A percentile compares a stretch with the other conserved stretches of the same genome.
These are phyloP conservation scores for Saururus chinensis DNA, from an alignment of 164 flowering plant species.

Conservation along the genomic window DNA sequence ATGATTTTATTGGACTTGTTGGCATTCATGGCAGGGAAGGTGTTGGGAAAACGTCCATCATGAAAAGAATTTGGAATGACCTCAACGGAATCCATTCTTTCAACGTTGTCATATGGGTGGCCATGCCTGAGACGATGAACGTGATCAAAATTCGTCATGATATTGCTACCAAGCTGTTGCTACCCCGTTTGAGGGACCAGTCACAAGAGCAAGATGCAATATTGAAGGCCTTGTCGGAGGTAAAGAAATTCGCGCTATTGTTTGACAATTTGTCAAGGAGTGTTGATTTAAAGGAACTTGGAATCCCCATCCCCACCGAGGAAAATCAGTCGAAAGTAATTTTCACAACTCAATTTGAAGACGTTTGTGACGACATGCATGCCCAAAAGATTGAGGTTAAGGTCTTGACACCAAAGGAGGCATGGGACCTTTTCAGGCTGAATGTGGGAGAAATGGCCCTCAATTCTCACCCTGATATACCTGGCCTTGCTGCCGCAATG, in stretches of 20 bases:
- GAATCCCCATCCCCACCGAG: slow-evolving; percentile 3
- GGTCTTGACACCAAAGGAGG: slow-evolving; percentile 1
- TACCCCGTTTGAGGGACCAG: not conserved
- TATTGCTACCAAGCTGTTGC: not conserved
- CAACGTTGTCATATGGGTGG: slow-evolving; percentile 10
- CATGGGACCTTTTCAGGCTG: slow-evolving; percentile 4
- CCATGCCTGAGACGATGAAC: slow-evolving; percentile 2
- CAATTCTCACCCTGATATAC: not conserved
- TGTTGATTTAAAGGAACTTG: not conserved
- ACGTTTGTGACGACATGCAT: slow-evolving; percentile 2
- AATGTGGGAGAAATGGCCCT: slow-evolving; percentile 3
- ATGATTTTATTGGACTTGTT: slow-evolving; percentile 6
- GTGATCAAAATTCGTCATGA: not conserved
- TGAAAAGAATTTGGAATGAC: slow-evolving; percentile 9
- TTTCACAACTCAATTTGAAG: slow-evolving; percentile 4
- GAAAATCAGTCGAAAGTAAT: slow-evolving; percentile 1
- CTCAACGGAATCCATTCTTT: slow-evolving; percentile 1
- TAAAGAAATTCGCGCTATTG: slow-evolving; percentile 4
- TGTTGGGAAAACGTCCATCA: slow-evolving; percentile 16
- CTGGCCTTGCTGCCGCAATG: not conserved
- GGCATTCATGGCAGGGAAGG: slow-evolving; percentile 12
- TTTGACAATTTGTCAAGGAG: slow-evolving; percentile 7
- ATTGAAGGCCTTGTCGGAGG: not conserved
- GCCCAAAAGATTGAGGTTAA: slow-evolving; percentile 2
- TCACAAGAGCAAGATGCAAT: not conserved